These are phyloP conservation scores for Blastobotrys malaysiensis DNA, from an alignment of 1,139 yeast genomes.

Conservation along the genomic window DNA sequence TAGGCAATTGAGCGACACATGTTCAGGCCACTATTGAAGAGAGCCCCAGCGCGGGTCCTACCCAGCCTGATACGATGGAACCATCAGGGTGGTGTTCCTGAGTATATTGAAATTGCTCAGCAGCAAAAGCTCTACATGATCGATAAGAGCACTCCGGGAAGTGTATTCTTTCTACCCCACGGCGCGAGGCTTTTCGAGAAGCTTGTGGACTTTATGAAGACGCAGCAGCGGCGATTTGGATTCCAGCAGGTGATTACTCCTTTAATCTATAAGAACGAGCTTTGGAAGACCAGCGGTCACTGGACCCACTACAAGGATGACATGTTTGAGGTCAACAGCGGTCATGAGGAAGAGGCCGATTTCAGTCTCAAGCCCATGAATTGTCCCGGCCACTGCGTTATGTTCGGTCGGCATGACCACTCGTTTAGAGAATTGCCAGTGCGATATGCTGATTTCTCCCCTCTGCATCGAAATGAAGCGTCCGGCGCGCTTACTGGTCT, in stretches of 20 bases:
- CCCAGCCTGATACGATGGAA: neutral
- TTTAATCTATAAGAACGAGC: constrained; percentile 70
- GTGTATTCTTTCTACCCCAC: constrained; percentile 83
- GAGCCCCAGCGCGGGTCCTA: neutral
- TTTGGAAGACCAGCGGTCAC: constrained; percentile 94
- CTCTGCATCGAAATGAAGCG: constrained; percentile 90
- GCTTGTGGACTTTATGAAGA: constrained; percentile 72
- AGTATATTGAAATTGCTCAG: constrained; percentile 18
- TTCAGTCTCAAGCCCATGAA: constrained; percentile 96
- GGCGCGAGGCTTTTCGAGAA: constrained; percentile 84
- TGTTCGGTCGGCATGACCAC: constrained; percentile 75
- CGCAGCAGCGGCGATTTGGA: constrained; percentile 75
- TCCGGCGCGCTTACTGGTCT: constrained; percentile 93
- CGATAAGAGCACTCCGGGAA: constrained; percentile 80
- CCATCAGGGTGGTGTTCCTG: constrained; percentile 2
- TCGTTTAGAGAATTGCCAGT: constrained; percentile 88
- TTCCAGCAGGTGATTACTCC: constrained; percentile 95
- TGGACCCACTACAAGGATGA: constrained; percentile 94
- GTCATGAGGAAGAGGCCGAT: constrained; percentile 37
- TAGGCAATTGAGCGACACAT: neutral
- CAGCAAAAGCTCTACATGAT: constrained; percentile 69
- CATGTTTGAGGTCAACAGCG: constrained; percentile 67
- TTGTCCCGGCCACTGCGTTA: constrained; percentile 95
- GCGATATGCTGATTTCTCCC: constrained; percentile 86
- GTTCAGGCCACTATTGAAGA: neutral